These are phyloP conservation scores for Coprinellus micaceus DNA, from an alignment of 768 basidiomycete genomes.

Conservation along the genomic window DNA sequence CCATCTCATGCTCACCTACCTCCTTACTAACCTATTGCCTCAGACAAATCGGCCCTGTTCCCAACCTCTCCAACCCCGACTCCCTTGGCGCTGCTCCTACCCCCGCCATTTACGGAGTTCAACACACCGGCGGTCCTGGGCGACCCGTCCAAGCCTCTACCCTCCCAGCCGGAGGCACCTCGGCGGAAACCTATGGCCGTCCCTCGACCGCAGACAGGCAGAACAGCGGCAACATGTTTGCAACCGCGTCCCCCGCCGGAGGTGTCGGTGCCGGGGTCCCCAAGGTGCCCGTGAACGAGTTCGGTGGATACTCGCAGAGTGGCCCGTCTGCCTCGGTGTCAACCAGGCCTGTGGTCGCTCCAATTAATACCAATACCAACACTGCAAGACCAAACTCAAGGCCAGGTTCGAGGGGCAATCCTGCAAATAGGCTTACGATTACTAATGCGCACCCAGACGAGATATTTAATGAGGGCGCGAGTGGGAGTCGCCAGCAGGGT, in stretches of 20 bases:
- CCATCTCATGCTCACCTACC: not conserved
- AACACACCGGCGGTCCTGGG: not conserved
- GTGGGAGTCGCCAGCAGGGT: conserved; percentile 10
- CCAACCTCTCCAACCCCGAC: conserved; percentile 40
- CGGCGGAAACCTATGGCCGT: not conserved
- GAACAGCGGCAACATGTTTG: not conserved
- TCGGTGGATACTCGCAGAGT: not conserved
- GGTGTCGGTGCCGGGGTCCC: not conserved
- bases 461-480: conserved; percentile 5
- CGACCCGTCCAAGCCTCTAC: conserved; percentile 8
- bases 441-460: conserved; percentile 30
- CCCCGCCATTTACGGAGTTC: conserved; percentile 6
- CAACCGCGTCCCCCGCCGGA: not conserved
- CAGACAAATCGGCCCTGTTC: conserved; percentile 48
- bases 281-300: conserved; percentile 1
- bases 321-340: not conserved
- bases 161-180: conserved; percentile 5
- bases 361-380: not conserved
- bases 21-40: not conserved
- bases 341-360: not conserved
- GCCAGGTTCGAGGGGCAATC: conserved; percentile 9
- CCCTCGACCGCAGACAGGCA: not conserved
- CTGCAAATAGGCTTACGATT: conserved; percentile 36
- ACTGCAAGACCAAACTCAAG: not conserved
- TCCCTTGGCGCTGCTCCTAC: not conserved